Percentiles rank a stretch among this genome's conserved stretches.
Evolutionary conservation across 2,329 filamentous ascomycete species (phyloP).

Genomic region (Talaromyces sp.): DNA sequence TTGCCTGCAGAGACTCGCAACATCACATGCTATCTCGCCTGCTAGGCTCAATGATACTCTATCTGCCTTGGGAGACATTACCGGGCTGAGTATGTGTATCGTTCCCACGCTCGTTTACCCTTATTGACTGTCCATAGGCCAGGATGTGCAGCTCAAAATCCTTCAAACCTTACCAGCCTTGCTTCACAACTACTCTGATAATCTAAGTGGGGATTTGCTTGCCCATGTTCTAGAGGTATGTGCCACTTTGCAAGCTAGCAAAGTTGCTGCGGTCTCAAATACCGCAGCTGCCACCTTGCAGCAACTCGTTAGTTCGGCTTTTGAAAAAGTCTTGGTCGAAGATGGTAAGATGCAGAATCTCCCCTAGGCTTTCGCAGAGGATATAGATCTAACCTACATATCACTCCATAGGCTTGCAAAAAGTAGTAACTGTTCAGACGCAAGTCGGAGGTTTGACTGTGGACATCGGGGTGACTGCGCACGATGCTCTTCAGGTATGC

Average conservation of each 20-base stretch:
- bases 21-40: slow-evolving; percentile 73
- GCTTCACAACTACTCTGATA: slow-evolving; percentile 81
- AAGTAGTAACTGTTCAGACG: slow-evolving; percentile 58
- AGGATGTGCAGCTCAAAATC: slow-evolving; percentile 95
- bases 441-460: slow-evolving; percentile 63
- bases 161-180: slow-evolving; percentile 86
- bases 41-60: slow-evolving; percentile 80
- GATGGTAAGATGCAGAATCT: slow-evolving; percentile 58
- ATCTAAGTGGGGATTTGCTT: slow-evolving; percentile 76
- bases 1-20: slow-evolving; percentile 83
- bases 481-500: slow-evolving; percentile 75
- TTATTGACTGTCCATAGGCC: slow-evolving; percentile 43
- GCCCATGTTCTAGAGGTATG: slow-evolving; percentile 84
- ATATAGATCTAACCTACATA: not conserved
- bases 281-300: slow-evolving; percentile 95
- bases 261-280: slow-evolving; percentile 89
- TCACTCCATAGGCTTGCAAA: slow-evolving; percentile 37
- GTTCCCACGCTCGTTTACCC: slow-evolving; percentile 30
- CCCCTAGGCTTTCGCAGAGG: not conserved
- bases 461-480: slow-evolving; percentile 68
- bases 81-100: slow-evolving; percentile 58
- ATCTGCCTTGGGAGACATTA: slow-evolving; percentile 81
- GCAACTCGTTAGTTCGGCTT: slow-evolving; percentile 86
- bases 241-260: slow-evolving; percentile 83
- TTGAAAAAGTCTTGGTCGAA: slow-evolving; percentile 83